A percentile compares a stretch with the other conserved stretches of the same genome.
phyloP scores from a whole-genome alignment of 1,284 basidiomycete species.

The Ustilago curta region DNA sequence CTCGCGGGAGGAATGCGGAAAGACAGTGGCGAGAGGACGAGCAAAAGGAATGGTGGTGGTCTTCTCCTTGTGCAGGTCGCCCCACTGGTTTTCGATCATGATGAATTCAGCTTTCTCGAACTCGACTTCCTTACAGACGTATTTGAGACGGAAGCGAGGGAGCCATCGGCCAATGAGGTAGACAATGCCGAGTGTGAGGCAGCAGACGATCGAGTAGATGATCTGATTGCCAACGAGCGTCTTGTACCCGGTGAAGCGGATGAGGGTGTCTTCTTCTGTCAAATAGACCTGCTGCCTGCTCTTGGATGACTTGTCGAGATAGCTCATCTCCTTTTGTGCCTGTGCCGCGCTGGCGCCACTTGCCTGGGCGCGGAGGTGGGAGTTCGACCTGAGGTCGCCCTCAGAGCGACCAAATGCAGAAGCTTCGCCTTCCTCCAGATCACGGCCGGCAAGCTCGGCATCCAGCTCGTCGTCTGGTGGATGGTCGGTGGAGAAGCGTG shows the following conservation, averaged over 20 bases:
- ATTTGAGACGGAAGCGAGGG: conserved; percentile 87
- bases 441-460: conserved; percentile 51
- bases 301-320: conserved; percentile 62
- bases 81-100: conserved; percentile 79
- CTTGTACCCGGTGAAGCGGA: conserved; percentile 91
- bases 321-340: conserved; percentile 45
- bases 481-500: conserved; percentile 55
- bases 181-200: conserved; percentile 80
- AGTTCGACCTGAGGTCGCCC: conserved; percentile 25
- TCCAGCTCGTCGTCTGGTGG: conserved; percentile 61
- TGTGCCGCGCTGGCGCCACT: conserved; percentile 7
- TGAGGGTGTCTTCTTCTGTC: conserved; percentile 87
- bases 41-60: conserved; percentile 63
- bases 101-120: conserved; percentile 82
- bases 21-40: conserved; percentile 63
- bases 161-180: conserved; percentile 92
- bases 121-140: conserved; percentile 84
- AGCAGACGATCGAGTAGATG: conserved; percentile 80
- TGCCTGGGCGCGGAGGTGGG: conserved; percentile 7
- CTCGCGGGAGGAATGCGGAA: conserved; percentile 64
- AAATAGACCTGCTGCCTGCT: conserved; percentile 84
- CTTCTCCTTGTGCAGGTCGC: conserved; percentile 61
- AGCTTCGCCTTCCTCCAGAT: conserved; percentile 35
- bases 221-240: conserved; percentile 76
- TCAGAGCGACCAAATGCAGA: conserved; percentile 48